Evolutionary conservation across 2,329 filamentous ascomycete genomes (phyloP), one percentile per base, ranked within the genome.

Genomic region (Nigrospora osmanthi): DNA sequence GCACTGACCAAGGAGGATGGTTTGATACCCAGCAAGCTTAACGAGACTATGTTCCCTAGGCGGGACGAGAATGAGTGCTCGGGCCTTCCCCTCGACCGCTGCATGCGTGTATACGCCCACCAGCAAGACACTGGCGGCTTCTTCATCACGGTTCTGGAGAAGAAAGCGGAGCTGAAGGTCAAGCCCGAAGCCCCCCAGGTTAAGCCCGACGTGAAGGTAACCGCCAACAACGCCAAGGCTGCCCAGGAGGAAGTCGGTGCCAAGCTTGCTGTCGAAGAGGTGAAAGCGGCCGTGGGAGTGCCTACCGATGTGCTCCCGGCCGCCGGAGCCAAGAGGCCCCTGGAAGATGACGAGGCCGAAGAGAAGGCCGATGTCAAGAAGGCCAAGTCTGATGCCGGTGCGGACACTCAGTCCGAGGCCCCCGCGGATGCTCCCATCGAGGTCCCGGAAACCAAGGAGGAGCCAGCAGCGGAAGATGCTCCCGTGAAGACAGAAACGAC

Each of bases 71-170:
- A 69, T 35, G 68, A 72, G 28, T 78, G 76, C 44, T 71, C 78
- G 65, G 59, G 77, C 66, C 73, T 96, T 19, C 89, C 89, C 14
- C 76, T 97, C 15, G 87, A 96, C 57, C 80, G 86, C 48, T 96
- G 91, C 66, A 90, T 97, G 76, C 80, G 93, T 50, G 83, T 98
- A 7, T 98, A 97, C 63, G 87, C 90, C 32, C 93, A 98, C 64
- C 77, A 89, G 60, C 93, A 98, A 66, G 89, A 98, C 57, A 98
- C 93, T 3, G 93, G 93, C 45, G 91, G 86, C 17, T 98, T 98
- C 75, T 98, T 98, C 70, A 96, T 98, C 61, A 85, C 89, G 1
- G 90, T 96, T 0, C 69, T 98, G 15, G 87, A 96, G 71, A 98
- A 98, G 75, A 83, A 84, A 62, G 78, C 80, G 23, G 93, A 96